Evolutionary conservation across 2,329 filamentous ascomycete species (phyloP), one percentile per base, ranked within the genome.

Genomic region (Teratosphaeria gauchensis): DNA sequence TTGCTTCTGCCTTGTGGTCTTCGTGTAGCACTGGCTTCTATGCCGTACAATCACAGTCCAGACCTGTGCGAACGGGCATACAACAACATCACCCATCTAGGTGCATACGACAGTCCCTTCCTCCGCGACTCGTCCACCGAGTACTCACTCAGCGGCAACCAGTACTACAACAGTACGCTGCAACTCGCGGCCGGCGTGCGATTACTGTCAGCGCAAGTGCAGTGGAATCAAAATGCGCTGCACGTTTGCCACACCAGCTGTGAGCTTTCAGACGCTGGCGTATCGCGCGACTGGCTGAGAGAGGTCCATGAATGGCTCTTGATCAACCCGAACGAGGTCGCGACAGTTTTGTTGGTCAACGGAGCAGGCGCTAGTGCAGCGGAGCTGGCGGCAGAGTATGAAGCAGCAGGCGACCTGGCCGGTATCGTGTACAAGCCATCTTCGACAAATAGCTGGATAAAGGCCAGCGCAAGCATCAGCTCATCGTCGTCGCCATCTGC

Each of bases 41-140:
- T 3, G 4, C 14, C 85, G 33, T 94, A 90, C 81, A 94, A 94
- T 76, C 92, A 92, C 78, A 90, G 87, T 0, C 87, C 88, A 0
- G 76, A 79, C 51, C 81, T 94, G 48, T 94, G 90, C 77, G 77
- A 75, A 61, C 83, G 83, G 63, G 75, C 82, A 19, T 94, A 94
- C 77, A 85, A 84, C 75, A 84, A 87, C 64, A 82, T 94, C 65
- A 92, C 89, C 2, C 82, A 92, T 71, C 82, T 92, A 68, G 88
- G 87, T 87, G 19, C 89, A 92, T 75, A 92, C 75, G 82, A 91
- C 74, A 85, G 83, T 61, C 79, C 88, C 11, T 92, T 91, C 70
- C 72, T 91, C 51, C 80, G 87, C 55, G 85, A 90, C 66, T 71
- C 75, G 30, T 80, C 79, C 58, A 87, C 84, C 0, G 76, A 75